Base-by-base conservation (phyloP, 1,139 yeast species). In the Nakaseomyces glabratus region DNA sequence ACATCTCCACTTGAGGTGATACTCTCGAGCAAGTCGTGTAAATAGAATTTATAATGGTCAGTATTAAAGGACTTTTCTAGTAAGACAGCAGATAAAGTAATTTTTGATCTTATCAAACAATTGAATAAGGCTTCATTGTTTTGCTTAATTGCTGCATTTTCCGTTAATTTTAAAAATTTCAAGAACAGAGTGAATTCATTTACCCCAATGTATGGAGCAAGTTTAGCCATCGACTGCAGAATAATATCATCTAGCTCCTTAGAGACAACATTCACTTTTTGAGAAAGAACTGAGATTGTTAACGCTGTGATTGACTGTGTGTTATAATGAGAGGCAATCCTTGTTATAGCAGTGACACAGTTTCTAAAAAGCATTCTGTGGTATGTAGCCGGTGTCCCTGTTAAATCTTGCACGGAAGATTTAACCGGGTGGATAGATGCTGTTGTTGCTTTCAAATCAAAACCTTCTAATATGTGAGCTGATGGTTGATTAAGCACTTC, bases 1-100 rank as follows among this genome's bases (percentile, higher is more conserved):
- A 80, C 84, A 47, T 86, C 95, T 31, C 96, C 97, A 51, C 79
- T 76, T 29, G 80, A 67, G 24, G 84, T 71, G 34, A 86, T 79
- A 1, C 73, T 69, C 21, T 69, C 71, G 39, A 90, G 65, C 17
- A 85, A 58, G 44, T 82, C 90, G 29, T 67, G 68, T 44, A 90
- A 62, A 46, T 79, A 84, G 6, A 71, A 62, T 4, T 58, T 62
- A 57, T 66, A 82, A 25, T 77, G 61, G 4, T 74, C 76, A n/a
- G 50, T 38, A 24, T 36, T 28, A 35, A 60, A 58, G 17, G 55
- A 57, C 31, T 63, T 60, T 3, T 61, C 47, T 24, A 55, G 52
- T 23, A 76, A 58, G 5, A 60, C 58, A n/a, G 57, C 55, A 0
- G 94, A 71, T 23, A 84, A 66, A 8, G 61, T 61, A 13, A 63